Percentiles rank a stretch among this genome's conserved stretches.
Evolutionary conservation across 2,329 filamentous ascomycete species (phyloP).

Genomic region (Aureobasidium sp.): DNA sequence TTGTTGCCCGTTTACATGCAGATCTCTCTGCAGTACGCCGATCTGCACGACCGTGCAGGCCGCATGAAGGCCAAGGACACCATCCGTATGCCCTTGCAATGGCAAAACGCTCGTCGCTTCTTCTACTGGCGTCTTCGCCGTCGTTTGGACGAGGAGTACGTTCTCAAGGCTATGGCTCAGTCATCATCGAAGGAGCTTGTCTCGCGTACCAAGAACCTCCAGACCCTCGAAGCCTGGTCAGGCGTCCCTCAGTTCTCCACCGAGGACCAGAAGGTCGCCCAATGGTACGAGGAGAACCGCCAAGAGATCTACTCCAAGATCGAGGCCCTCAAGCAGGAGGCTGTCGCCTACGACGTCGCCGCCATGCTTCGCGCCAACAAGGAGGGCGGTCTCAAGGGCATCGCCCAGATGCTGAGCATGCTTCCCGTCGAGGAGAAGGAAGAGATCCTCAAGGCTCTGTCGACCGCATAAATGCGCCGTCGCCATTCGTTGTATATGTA

Average conservation of each 20-base stretch:
- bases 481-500: slow-evolving; percentile 10
- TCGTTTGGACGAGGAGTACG: slow-evolving; percentile 93
- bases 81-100: slow-evolving; percentile 76
- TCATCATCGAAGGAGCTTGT: slow-evolving; percentile 36
- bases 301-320: slow-evolving; percentile 77
- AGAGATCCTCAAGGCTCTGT: slow-evolving; percentile 58
- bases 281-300: slow-evolving; percentile 95
- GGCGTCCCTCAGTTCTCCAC: slow-evolving; percentile 67
- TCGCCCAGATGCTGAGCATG: slow-evolving; percentile 77
- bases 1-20: slow-evolving; percentile 90
- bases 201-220: slow-evolving; percentile 50
- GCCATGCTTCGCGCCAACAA: slow-evolving; percentile 59
- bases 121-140: slow-evolving; percentile 99
- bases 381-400: slow-evolving; percentile 70
- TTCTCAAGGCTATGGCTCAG: slow-evolving; percentile 75
- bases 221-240: slow-evolving; percentile 76
- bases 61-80: slow-evolving; percentile 98
- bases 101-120: slow-evolving; percentile 87
- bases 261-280: slow-evolving; percentile 75
- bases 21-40: slow-evolving; percentile 93
- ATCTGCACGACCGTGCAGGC: slow-evolving; percentile 91
- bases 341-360: slow-evolving; percentile 62
- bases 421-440: slow-evolving; percentile 86
- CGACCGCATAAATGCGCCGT: slow-evolving; percentile 31
- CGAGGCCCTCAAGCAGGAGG: slow-evolving; percentile 72